A percentile compares a stretch with the other conserved stretches of the same genome.
Conservation (phyloP, 495 filamentous ascomycete species). For the Penicillium macrosclerotiorum region DNA sequence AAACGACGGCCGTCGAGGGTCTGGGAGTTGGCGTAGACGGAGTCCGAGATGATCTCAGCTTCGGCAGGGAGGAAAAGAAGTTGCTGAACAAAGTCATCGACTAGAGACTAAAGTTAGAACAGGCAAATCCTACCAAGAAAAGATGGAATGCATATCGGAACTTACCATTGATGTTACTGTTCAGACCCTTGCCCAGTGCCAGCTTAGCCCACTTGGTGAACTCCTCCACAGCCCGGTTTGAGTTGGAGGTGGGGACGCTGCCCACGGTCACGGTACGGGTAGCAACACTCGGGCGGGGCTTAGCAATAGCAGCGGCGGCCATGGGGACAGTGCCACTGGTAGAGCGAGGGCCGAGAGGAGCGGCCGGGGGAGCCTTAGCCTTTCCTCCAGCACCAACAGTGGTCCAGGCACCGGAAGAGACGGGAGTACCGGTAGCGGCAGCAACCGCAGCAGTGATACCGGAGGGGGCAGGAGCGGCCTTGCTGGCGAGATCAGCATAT, state of each 20-base stretch:
- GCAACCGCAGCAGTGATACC: slow-evolving; percentile 35
- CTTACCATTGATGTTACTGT: slow-evolving; percentile 59
- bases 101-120: slow-evolving; percentile 47
- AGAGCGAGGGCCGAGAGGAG: slow-evolving; percentile 54
- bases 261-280: slow-evolving; percentile 36
- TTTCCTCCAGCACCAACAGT: slow-evolving; percentile 96
- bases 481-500: slow-evolving; percentile 93
- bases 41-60: slow-evolving; percentile 77
- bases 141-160: slow-evolving; percentile 3
- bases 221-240: slow-evolving; percentile 71
- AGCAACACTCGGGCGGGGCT: slow-evolving; percentile 27
- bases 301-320: slow-evolving; percentile 37
- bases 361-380: slow-evolving; percentile 67
- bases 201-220: slow-evolving; percentile 89
- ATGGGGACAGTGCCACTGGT: slow-evolving; percentile 47
- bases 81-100: slow-evolving; percentile 74
- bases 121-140: slow-evolving; percentile 3
- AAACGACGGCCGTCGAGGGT: slow-evolving; percentile 91
- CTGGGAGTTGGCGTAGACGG: slow-evolving; percentile 78
- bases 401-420: slow-evolving; percentile 71
- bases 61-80: slow-evolving; percentile 75
- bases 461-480: slow-evolving; percentile 53
- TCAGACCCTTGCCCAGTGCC: slow-evolving; percentile 62
- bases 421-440: slow-evolving; percentile 23
- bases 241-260: slow-evolving; percentile 38